These are phyloP conservation scores for Fusarium nurragi DNA, from an alignment of 2,329 filamentous ascomycete genomes.

Conservation along the genomic window DNA sequence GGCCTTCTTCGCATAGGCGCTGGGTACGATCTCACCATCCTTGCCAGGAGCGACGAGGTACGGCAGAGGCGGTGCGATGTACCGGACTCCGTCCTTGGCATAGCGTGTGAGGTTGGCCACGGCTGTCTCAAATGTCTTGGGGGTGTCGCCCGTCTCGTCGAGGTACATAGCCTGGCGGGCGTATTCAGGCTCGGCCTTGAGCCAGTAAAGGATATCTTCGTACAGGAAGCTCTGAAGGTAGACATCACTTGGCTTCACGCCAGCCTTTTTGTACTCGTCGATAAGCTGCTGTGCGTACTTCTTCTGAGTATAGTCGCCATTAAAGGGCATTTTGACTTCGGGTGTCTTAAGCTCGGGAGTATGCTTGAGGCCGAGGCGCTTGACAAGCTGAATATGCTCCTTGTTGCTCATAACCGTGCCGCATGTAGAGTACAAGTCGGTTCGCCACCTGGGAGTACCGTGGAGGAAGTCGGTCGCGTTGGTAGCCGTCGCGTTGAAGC, in stretches of 20 bases:
- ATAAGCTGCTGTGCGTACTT: slow-evolving; percentile 72
- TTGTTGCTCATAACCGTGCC: slow-evolving; percentile 68
- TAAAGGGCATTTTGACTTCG: slow-evolving; percentile 75
- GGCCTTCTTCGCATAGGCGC: slow-evolving; percentile 68
- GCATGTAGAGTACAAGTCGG: slow-evolving; percentile 72
- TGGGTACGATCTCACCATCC: slow-evolving; percentile 67
- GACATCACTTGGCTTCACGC: slow-evolving; percentile 63
- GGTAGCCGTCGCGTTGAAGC: slow-evolving; percentile 65
- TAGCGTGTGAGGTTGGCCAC: slow-evolving; percentile 66
- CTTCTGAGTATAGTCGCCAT: slow-evolving; percentile 70
- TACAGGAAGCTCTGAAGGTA: slow-evolving; percentile 74
- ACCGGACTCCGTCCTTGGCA: slow-evolving; percentile 65
- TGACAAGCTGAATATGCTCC: slow-evolving; percentile 69
- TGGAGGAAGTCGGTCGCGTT: slow-evolving; percentile 66
- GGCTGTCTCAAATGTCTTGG: slow-evolving; percentile 61
- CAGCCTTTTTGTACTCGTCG: slow-evolving; percentile 64
- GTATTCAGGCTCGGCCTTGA: slow-evolving; percentile 68
- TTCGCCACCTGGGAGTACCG: slow-evolving; percentile 69
- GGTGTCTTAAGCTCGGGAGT: slow-evolving; percentile 75
- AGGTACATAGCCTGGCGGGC: slow-evolving; percentile 71
- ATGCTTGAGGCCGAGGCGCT: slow-evolving; percentile 68
- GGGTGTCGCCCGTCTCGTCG: slow-evolving; percentile 67
- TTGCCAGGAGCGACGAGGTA: slow-evolving; percentile 64
- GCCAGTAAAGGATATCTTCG: slow-evolving; percentile 73
- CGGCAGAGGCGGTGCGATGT: slow-evolving; percentile 70